These are phyloP conservation scores for Ceratorhiza oryzae-sativae DNA, from an alignment of 1,284 basidiomycete species.

Conservation along the genomic window DNA sequence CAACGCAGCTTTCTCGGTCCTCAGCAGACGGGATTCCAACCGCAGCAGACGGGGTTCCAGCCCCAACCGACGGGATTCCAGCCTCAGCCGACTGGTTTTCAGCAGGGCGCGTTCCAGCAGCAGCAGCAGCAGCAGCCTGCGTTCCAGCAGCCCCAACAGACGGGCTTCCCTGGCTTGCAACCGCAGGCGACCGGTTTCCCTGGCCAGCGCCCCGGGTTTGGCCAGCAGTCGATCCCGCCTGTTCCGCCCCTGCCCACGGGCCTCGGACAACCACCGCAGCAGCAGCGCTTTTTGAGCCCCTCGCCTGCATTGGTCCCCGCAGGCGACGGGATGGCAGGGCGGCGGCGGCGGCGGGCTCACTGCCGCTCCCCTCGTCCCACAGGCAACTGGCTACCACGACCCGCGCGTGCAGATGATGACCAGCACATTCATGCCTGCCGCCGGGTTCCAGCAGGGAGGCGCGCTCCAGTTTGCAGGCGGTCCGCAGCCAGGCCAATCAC, in stretches of 20 bases:
- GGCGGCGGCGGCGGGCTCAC: conserved; percentile 48
- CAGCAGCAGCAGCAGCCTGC: conserved; percentile 48
- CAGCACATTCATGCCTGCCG: conserved; percentile 82
- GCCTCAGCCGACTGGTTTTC: conserved; percentile 52
- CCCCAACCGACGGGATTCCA: conserved; percentile 48
- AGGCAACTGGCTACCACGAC: conserved; percentile 84
- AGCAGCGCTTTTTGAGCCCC: conserved; percentile 60
- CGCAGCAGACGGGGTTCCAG: conserved; percentile 41
- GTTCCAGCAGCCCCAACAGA: conserved; percentile 59
- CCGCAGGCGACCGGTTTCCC: conserved; percentile 44
- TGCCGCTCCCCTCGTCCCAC: conserved; percentile 65
- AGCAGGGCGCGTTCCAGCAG: conserved; percentile 42
- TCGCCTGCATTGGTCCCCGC: conserved; percentile 57
- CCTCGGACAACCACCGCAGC: conserved; percentile 48
- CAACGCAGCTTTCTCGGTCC: conserved; percentile 34
- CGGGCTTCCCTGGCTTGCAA: conserved; percentile 48
- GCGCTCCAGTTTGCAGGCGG: conserved; percentile 65
- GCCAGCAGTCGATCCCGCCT: conserved; percentile 55
- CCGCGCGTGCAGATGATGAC: conserved; percentile 86
- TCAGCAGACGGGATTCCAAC: conserved; percentile 36
- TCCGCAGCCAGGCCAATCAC: conserved; percentile 62
- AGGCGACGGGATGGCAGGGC: conserved; percentile 66
- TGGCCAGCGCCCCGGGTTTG: conserved; percentile 59
- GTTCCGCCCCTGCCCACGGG: conserved; percentile 54
- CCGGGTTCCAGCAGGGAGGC: conserved; percentile 65